Percentiles rank a stretch among this genome's conserved stretches.
Evolutionary conservation across 1,284 basidiomycete species (phyloP).

Genomic region (Clitocybe nebularis): DNA sequence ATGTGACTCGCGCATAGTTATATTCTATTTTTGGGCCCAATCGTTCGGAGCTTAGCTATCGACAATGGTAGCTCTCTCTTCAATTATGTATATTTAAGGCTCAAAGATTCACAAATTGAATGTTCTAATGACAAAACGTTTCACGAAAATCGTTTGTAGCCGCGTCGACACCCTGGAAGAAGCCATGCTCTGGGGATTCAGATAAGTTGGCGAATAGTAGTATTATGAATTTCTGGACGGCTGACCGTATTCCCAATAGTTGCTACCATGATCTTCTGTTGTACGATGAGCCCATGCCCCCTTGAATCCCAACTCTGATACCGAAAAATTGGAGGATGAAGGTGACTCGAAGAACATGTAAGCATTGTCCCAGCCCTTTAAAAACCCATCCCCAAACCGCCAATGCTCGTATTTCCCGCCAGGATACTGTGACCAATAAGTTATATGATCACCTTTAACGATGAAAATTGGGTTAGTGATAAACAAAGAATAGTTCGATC

Average conservation of each 20-base stretch:
- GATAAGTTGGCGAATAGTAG: neutral
- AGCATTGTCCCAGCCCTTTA: conserved; percentile 13
- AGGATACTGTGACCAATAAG: conserved; percentile 13
- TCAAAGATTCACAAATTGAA: no score
- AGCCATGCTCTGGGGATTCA: neutral
- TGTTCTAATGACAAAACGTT: no score
- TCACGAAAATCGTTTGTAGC: neutral
- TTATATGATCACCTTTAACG: conserved; percentile 9
- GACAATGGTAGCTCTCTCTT: no score
- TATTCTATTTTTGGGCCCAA: no score
- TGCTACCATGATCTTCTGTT: conserved; percentile 17
- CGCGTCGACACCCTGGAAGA: neutral
- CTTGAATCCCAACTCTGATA: conserved; percentile 26
- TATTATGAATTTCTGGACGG: neutral
- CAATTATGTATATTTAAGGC: no score
- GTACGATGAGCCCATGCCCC: conserved; percentile 23
- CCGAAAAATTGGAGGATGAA: conserved; percentile 8
- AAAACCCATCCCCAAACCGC: conserved; percentile 15
- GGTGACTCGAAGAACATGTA: conserved; percentile 20
- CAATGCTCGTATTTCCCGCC: conserved; percentile 14
- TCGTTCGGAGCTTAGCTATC: no score
- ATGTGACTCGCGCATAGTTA: no score
- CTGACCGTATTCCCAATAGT: conserved; percentile 29
- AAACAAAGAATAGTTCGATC: conserved; percentile 2
- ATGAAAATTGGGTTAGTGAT: neutral